Conservation (phyloP, 2,329 filamentous ascomycete species). For the Ophiocordyceps camponoti-floridani region DNA sequence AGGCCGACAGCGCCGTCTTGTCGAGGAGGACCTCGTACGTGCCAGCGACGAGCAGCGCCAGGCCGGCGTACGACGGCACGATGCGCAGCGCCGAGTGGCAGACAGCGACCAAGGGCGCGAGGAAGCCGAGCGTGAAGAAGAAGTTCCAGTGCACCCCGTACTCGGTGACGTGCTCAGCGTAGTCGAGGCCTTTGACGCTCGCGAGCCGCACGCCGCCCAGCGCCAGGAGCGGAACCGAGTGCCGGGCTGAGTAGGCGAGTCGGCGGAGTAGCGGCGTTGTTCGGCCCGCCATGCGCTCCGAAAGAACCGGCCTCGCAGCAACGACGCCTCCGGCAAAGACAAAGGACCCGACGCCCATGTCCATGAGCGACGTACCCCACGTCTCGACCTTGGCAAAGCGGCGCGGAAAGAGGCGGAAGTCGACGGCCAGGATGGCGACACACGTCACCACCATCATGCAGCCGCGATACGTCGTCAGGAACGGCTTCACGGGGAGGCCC, state of each 20-base stretch:
- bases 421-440: conserved; percentile 85
- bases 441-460: conserved; percentile 85
- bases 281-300: conserved; percentile 38
- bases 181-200: conserved; percentile 86
- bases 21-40: conserved; percentile 63
- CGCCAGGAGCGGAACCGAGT: conserved; percentile 65
- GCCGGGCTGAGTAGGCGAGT: conserved; percentile 50
- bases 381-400: conserved; percentile 96
- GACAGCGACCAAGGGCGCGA: conserved; percentile 76
- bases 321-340: conserved; percentile 88
- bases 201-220: conserved; percentile 68
- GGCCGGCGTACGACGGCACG: conserved; percentile 58
- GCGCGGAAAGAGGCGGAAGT: conserved; percentile 82
- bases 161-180: conserved; percentile 91
- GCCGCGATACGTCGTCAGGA: conserved; percentile 80
- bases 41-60: conserved; percentile 51
- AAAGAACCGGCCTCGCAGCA: conserved; percentile 66
- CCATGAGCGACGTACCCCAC: conserved; percentile 99
- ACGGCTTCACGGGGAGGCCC: conserved; percentile 66
- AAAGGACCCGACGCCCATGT: conserved; percentile 91
- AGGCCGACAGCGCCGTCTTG: conserved; percentile 60
- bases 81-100: conserved; percentile 55
- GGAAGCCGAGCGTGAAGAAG: conserved; percentile 83
- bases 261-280: conserved; percentile 33
- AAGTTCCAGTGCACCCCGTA: conserved; percentile 99